phyloP scores from a whole-genome alignment of 805 yeast species.

The Yarrowia porcina region DNA sequence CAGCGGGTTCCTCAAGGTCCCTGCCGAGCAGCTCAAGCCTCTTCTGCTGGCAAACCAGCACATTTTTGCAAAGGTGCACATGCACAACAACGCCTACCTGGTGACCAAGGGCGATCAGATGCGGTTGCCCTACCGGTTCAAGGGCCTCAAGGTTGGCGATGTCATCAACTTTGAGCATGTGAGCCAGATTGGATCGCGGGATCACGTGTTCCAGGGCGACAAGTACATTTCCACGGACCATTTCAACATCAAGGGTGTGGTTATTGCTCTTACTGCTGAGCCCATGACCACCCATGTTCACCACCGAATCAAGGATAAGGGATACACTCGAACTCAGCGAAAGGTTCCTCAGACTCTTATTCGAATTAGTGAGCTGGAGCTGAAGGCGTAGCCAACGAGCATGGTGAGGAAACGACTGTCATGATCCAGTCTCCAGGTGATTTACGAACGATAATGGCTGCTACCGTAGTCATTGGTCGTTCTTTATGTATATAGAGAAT shows the following conservation, averaged over 20 bases:
- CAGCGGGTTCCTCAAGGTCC: slow-evolving; percentile 18
- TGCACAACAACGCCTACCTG: slow-evolving; percentile 80
- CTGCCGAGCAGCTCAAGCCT: slow-evolving; percentile 22
- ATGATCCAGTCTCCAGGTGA: too few relatives aligned
- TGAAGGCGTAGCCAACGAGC: slow-evolving; percentile 39
- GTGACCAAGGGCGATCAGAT: slow-evolving; percentile 90
- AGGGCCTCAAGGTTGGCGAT: slow-evolving; percentile 80
- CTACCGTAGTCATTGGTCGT: too few relatives aligned
- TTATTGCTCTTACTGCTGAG: slow-evolving; percentile 36
- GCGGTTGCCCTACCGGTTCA: slow-evolving; percentile 72
- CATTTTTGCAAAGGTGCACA: slow-evolving; percentile 44
- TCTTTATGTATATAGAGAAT: too few relatives aligned
- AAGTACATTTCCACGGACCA: slow-evolving; percentile 51
- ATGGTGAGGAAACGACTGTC: too few relatives aligned
- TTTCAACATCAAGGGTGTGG: slow-evolving; percentile 67
- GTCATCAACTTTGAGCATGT: slow-evolving; percentile 69
- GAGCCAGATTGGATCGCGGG: slow-evolving; percentile 78
- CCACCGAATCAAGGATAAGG: slow-evolving; percentile 42
- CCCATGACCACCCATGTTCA: slow-evolving; percentile 21
- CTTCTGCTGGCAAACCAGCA: slow-evolving; percentile 14
- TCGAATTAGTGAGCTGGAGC: slow-evolving; percentile 66
- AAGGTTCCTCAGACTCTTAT: slow-evolving; percentile 65
- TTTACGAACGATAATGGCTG: too few relatives aligned
- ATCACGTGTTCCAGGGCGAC: slow-evolving; percentile 61
- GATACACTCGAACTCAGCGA: slow-evolving; percentile 75